Conservation (phyloP, 345 rosid genomes). For the Linum lewisii region DNA sequence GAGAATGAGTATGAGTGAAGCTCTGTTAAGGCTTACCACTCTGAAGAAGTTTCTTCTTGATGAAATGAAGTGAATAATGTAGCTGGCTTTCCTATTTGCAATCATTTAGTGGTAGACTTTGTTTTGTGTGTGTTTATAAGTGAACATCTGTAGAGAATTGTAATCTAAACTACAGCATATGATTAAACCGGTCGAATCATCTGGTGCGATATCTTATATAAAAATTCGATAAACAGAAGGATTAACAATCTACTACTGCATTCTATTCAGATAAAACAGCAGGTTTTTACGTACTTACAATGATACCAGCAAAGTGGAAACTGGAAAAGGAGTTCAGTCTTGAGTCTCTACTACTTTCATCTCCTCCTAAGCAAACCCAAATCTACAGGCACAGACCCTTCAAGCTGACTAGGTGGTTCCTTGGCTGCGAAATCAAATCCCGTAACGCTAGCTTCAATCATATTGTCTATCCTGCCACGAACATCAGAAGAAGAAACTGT, state of each 20-base stretch:
- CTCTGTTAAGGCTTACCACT: neutral
- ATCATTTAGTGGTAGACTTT: too few species aligned
- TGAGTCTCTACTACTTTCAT: conserved; percentile 8
- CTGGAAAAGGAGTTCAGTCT: neutral
- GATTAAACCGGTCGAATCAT: too few species aligned
- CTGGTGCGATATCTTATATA: too few species aligned
- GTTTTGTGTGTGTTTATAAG: too few species aligned
- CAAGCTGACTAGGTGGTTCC: conserved; percentile 10
- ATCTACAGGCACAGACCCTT: conserved; percentile 2
- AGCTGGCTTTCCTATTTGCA: too few species aligned
- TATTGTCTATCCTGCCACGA: conserved; percentile 16
- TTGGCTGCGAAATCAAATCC: conserved; percentile 16
- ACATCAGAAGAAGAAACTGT: conserved; percentile 2
- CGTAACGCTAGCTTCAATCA: conserved; percentile 28
- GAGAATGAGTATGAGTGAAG: neutral
- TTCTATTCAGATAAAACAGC: neutral
- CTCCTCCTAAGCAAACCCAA: conserved; percentile 30
- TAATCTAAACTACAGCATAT: too few species aligned
- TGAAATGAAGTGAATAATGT: too few species aligned
- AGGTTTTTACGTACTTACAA: neutral
- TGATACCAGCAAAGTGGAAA: neutral
- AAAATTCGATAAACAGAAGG: neutral
- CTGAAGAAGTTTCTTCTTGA: too few species aligned
- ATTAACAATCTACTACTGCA: neutral
- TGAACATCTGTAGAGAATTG: too few species aligned